A percentile compares a stretch with the other conserved stretches of the same genome.
These are phyloP conservation scores for Begonia peltatifolia DNA, from an alignment of 306 rosid species.

Conservation along the genomic window DNA sequence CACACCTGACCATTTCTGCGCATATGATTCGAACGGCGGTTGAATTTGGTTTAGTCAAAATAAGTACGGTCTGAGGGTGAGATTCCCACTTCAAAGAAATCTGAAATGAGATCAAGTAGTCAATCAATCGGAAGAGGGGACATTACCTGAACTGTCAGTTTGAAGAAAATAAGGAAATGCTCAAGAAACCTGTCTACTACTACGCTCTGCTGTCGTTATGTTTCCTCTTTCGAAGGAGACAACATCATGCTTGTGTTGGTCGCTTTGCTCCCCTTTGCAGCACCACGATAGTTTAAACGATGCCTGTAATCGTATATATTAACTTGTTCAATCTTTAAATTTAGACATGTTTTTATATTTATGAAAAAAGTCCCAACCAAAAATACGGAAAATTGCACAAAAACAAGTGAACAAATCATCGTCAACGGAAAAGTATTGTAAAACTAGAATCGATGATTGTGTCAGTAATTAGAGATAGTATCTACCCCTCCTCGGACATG, in stretches of 20 bases:
- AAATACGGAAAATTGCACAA: no score
- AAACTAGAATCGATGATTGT: no score
- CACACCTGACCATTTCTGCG: constrained; percentile 82
- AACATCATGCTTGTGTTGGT: constrained; percentile 80
- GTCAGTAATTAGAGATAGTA: no score
- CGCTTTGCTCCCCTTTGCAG: constrained; percentile 75
- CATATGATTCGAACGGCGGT: constrained; percentile 67
- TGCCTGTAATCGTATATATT: constrained; percentile 30
- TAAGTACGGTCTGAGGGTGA: constrained; percentile 73
- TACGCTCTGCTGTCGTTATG: constrained; percentile 90
- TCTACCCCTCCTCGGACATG: no score
- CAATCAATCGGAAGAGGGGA: constrained; percentile 20
- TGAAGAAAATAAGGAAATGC: constrained; percentile 2
- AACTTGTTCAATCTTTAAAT: no score
- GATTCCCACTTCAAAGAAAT: constrained; percentile 96
- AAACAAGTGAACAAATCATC: no score
- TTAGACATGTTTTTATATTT: no score
- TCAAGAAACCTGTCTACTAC: constrained; percentile 74
- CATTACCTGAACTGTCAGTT: constrained; percentile 2
- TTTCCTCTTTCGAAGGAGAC: constrained; percentile 94
- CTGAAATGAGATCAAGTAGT: constrained; percentile 38
- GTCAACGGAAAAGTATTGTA: no score
- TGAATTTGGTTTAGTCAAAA: constrained; percentile 88
- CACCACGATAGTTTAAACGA: constrained; percentile 86
- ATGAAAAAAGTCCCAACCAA: no score